Percentiles rank a stretch among this genome's conserved stretches.
Evolutionary conservation across 805 yeast genomes (phyloP).

Genomic region (Candida berthetii): DNA sequence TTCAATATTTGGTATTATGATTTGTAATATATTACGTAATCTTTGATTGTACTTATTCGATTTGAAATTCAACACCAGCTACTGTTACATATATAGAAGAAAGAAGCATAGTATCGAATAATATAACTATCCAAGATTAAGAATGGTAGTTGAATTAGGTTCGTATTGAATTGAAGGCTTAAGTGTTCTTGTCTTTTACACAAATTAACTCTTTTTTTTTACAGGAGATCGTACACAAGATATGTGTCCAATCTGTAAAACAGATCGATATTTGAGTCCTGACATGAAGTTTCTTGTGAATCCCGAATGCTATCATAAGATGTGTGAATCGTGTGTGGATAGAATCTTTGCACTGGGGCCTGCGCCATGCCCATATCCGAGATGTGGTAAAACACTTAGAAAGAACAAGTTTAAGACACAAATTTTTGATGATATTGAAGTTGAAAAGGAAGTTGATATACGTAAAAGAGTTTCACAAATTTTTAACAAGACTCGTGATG

Average conservation of each 20-base stretch:
- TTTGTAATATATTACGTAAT: not conserved
- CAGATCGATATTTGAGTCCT: constrained; percentile 90
- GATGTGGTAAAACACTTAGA: constrained; percentile 81
- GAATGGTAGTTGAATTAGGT: not conserved
- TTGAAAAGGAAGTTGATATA: constrained; percentile 90
- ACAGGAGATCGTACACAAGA: constrained; percentile 52
- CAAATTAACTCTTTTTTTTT: not conserved
- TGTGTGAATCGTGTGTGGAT: constrained; percentile 96
- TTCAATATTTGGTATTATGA: too few species aligned
- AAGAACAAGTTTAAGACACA: constrained; percentile 90
- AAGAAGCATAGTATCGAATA: too few species aligned
- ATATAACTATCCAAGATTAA: too few species aligned
- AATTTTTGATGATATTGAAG: constrained; percentile 82
- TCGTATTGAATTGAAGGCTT: too few species aligned
- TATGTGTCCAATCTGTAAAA: constrained; percentile 96
- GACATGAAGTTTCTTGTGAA: constrained; percentile 88
- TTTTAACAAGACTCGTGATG: constrained; percentile 75
- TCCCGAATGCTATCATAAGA: constrained; percentile 97
- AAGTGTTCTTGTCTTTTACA: too few species aligned
- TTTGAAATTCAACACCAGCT: too few species aligned
- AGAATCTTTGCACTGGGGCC: constrained; percentile 93
- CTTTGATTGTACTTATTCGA: too few species aligned
- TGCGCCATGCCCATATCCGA: constrained; percentile 92
- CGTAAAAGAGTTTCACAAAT: constrained; percentile 71
- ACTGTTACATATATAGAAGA: too few species aligned